Base-by-base conservation (phyloP, 2,329 filamentous ascomycete species). In the Aspergillus brunneoviolaceus region DNA sequence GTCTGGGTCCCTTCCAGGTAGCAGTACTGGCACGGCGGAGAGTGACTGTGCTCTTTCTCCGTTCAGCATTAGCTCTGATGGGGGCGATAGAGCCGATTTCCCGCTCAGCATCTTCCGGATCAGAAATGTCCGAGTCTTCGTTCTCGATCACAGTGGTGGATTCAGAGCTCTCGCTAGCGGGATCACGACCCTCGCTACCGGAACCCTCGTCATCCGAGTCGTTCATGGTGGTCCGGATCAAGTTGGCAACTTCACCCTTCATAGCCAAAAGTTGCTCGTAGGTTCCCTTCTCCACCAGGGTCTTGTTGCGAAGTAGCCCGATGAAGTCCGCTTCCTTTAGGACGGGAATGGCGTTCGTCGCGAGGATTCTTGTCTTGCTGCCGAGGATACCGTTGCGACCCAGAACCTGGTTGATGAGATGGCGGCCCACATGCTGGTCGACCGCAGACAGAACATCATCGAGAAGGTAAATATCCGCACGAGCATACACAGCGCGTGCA, bases 371-470 rank as follows among this genome's bases (percentile, higher is more conserved):
- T 6, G 94, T 97, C 79, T 98, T 98, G 45, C 89, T 86, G 55
- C 82, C 84, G 25, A 99, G 83, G 6, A 99, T 81, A 65, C 95
- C 95, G 63, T 88, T 89, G 4, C 89, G 83, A 12, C 95, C 95
- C 39, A 99, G 85, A 0, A 99, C 95, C 63, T 95, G 91, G 72
- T 98, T 90, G 69, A 97, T 97, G 59, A 99, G 85, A 77, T 99
- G 95, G 64, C 91, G 86, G 53, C 95, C 95, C 60, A 99, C 95
- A 72, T 99, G 95, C 65, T 96, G 94, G 77, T 99, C 95, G n/a
- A 99, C 95, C 0, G 96, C 95, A 16, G 94, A 98, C 11, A 99
- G 83, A 62, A 93, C 90, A 73, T 99, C 95, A 67, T 99, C 95
- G 11, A 99, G 83, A 12, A 99, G 83, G 72, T 98, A 98, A 53